A percentile compares a stretch with the other conserved stretches of the same genome.
phyloP scores from a whole-genome alignment of 1,284 basidiomycete species.

The Taiwanofungus camphoratus region DNA sequence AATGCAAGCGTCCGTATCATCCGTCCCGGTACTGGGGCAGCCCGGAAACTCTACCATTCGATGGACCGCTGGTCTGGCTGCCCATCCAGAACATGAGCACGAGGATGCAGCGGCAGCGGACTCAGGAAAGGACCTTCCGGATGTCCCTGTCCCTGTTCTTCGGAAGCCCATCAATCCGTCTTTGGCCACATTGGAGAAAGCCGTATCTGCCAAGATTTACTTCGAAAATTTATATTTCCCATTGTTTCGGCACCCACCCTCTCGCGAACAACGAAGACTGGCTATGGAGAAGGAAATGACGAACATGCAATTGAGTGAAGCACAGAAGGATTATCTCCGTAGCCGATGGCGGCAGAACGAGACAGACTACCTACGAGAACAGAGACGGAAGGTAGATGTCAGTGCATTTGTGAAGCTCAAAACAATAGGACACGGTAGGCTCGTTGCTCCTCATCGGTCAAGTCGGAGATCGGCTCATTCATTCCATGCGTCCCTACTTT shows the following conservation, averaged over 20 bases:
- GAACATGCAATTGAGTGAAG: slow-evolving; percentile 63
- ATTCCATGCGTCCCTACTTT: slow-evolving; percentile 4
- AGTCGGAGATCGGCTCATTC: slow-evolving; percentile 12
- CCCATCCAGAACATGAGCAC: slow-evolving; percentile 59
- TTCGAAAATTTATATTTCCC: slow-evolving; percentile 96
- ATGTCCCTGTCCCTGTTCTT: slow-evolving; percentile 32
- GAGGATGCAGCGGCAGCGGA: slow-evolving; percentile 36
- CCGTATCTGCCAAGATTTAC: slow-evolving; percentile 88
- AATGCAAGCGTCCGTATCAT: slow-evolving; percentile 13
- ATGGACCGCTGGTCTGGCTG: slow-evolving; percentile 52
- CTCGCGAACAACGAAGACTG: slow-evolving; percentile 77
- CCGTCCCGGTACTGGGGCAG: slow-evolving; percentile 39
- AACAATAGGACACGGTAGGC: slow-evolving; percentile 90
- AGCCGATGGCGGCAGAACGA: slow-evolving; percentile 82
- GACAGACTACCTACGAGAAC: slow-evolving; percentile 83
- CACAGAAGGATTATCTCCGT: slow-evolving; percentile 69
- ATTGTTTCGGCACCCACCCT: slow-evolving; percentile 78
- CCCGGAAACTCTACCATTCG: slow-evolving; percentile 56
- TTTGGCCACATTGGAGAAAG: slow-evolving; percentile 87
- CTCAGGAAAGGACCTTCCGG: slow-evolving; percentile 25
- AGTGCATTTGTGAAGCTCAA: slow-evolving; percentile 87
- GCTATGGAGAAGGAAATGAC: slow-evolving; percentile 87
- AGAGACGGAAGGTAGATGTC: slow-evolving; percentile 76
- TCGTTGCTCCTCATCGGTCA: slow-evolving; percentile 5
- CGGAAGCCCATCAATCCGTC: slow-evolving; percentile 71